These are phyloP conservation scores for Backusella sp. DNA, from an alignment of 192 early-diverging fungal genomes.

Conservation along the genomic window DNA sequence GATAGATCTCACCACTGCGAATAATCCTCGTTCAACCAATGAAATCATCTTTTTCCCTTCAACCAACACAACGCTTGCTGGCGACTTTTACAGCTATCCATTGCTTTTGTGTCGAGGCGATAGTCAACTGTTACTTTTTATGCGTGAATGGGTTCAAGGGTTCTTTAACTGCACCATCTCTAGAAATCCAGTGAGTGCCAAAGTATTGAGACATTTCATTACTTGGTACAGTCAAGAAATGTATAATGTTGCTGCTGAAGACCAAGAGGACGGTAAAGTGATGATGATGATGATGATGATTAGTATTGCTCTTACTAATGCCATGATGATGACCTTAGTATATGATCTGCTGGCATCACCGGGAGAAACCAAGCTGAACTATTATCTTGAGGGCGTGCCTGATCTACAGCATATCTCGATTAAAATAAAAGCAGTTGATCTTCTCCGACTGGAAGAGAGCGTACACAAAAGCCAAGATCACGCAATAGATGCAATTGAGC, in stretches of 20 bases:
- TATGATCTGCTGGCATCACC: neutral
- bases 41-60: neutral
- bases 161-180: neutral
- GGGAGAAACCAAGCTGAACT: neutral
- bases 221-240: neutral
- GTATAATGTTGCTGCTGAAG: neutral
- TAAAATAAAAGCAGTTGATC: neutral
- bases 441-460: neutral
- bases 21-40: neutral
- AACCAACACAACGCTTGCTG: neutral
- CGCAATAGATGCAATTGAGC: neutral
- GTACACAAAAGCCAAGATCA: neutral
- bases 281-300: neutral
- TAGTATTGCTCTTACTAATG: neutral
- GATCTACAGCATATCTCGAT: neutral
- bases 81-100: neutral
- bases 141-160: neutral
- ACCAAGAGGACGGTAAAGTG: neutral
- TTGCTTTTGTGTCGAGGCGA: neutral
- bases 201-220: neutral
- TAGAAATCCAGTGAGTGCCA: neutral
- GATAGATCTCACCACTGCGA: neutral
- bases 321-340: neutral
- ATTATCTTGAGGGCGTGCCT: neutral
- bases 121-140: neutral